Evolutionary conservation across 306 rosid genomes (phyloP).

Genomic region (Senna tora): DNA sequence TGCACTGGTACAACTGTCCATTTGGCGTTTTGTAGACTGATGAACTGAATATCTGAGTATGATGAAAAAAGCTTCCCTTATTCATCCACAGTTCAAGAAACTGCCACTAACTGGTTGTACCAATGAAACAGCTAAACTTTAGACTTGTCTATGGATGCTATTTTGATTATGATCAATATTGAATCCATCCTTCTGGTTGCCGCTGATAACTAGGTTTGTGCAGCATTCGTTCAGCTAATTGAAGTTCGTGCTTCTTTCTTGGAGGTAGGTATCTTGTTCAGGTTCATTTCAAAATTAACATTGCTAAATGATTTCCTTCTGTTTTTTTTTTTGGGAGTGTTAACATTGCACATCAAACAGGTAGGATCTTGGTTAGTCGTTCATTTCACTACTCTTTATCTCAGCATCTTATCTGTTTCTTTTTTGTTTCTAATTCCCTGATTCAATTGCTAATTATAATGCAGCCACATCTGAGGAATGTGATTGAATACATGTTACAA

Average conservation of each 20-base stretch:
- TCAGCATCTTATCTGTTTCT: constrained; percentile 18
- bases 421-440: constrained; percentile 28
- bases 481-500: constrained; percentile 94
- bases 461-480: constrained; percentile 90
- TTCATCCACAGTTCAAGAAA: neutral
- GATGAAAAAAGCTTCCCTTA: neutral
- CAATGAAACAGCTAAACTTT: neutral
- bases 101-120: neutral
- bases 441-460: constrained; percentile 43
- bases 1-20: neutral
- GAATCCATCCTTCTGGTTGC: constrained; percentile 40
- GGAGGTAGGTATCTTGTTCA: constrained; percentile 64
- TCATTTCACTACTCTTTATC: constrained; percentile 19
- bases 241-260: constrained; percentile 92
- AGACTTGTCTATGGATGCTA: constrained; percentile 12
- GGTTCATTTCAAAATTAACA: constrained; percentile 17
- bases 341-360: constrained; percentile 25
- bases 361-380: constrained; percentile 13
- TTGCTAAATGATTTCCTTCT: constrained; percentile 17
- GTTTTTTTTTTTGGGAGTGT: constrained; percentile 1
- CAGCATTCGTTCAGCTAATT: constrained; percentile 96
- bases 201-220: constrained; percentile 74
- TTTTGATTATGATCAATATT: constrained; percentile 28
- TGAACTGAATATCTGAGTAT: neutral
- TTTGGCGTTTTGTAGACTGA: neutral